Evolutionary conservation across 768 basidiomycete genomes (phyloP), one percentile per base, ranked within the genome.

Genomic region (Nevesoporus exiguus): DNA sequence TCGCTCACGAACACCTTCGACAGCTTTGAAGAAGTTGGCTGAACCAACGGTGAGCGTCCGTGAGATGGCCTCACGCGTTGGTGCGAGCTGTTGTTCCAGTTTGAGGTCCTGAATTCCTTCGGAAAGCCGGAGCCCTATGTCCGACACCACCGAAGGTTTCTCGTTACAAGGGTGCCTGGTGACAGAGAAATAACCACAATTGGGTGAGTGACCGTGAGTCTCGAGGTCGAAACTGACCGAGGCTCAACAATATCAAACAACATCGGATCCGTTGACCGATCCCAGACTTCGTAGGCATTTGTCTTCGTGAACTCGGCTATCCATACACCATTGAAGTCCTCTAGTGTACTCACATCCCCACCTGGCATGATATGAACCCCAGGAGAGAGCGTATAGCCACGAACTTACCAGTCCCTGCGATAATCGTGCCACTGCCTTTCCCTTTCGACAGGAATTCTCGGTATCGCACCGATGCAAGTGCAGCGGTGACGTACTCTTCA

Each of bases 181-280:
- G 29, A 40, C 15, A 24, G 37, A 39, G 9, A 21, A 21, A 11
- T 30, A 41, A 39, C 49, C 36, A 54, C 52, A 54, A 37, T 47
- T 39, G 34, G 31, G 36, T 22, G 43, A 22, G 27, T 19, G 36
- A 27, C 24, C 42, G 10, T 11, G 37, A 40, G 3, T 49, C n/a
- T 37, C 11, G 19, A 11, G 6, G n/a, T 19, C 34, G 50, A 47
- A 49, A 61, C 59, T 25, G 56, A 93, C 93, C 90, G 78, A 33
- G 96, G 90, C 68, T 99, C 97, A 50, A 96, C 82, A 45, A 98
- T 90, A 66, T 99, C 97, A 66, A 99, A 99, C 11, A 98, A 73
- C 57, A 93, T 76, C 1, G 93, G 88, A 70, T 99, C 97, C 1
- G 97, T 98, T 37, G 85, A 82, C 42, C 82, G 76, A 47, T 98